phyloP scores from a whole-genome alignment of 2,329 filamentous ascomycete species.

The Sporothrix protearum region DNA sequence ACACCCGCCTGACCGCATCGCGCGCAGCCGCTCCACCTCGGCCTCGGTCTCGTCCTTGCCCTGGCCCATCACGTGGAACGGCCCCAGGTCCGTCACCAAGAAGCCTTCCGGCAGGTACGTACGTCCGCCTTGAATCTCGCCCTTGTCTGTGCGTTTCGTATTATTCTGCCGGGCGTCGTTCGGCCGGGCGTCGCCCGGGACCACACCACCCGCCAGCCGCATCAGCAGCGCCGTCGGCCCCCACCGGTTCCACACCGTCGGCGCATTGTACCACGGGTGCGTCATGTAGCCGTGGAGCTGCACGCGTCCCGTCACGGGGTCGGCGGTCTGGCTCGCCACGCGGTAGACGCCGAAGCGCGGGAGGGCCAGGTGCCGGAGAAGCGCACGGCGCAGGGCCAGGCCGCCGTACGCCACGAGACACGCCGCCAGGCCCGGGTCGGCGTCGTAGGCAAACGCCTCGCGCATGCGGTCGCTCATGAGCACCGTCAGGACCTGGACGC shows the following conservation, averaged over 20 bases:
- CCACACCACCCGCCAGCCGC: constrained; percentile 42
- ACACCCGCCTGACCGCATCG: constrained; percentile 43
- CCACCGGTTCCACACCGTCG: constrained; percentile 60
- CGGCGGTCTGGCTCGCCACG: constrained; percentile 42
- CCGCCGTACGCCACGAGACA: constrained; percentile 44
- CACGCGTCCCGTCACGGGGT: constrained; percentile 53
- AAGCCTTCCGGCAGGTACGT: constrained; percentile 50
- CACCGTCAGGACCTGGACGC: constrained; percentile 50
- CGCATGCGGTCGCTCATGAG: constrained; percentile 63
- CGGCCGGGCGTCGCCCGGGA: constrained; percentile 36
- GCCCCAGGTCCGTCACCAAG: constrained; percentile 59
- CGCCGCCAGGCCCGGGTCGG: constrained; percentile 41
- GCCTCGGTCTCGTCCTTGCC: constrained; percentile 49
- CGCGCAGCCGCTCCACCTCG: constrained; percentile 38
- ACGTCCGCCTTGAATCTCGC: constrained; percentile 43
- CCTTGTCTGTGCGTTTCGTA: too few relatives aligned
- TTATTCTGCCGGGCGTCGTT: too few relatives aligned
- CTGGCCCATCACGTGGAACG: constrained; percentile 50
- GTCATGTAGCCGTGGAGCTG: constrained; percentile 52
- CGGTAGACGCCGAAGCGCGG: constrained; percentile 50
- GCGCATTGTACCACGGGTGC: constrained; percentile 62
- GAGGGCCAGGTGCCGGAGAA: constrained; percentile 56
- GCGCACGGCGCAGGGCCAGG: constrained; percentile 51
- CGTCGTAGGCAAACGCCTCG: constrained; percentile 56
- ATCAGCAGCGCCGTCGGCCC: constrained; percentile 52